These are phyloP conservation scores for Pestalotiopsis sp. DNA, from an alignment of 2,329 filamentous ascomycete genomes.

Conservation along the genomic window DNA sequence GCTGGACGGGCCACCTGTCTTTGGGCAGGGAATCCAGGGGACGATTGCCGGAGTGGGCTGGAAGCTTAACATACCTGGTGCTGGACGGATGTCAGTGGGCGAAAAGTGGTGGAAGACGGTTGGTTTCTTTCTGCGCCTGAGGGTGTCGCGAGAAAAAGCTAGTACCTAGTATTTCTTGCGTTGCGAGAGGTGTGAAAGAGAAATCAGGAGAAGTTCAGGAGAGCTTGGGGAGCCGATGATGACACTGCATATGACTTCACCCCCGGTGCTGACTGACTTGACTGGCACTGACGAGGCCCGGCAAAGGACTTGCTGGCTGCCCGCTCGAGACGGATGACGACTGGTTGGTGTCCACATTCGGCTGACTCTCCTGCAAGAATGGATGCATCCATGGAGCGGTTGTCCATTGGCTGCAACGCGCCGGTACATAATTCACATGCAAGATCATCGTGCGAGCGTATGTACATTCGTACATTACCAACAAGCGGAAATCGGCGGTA, in stretches of 20 bases:
- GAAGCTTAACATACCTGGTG: constrained; percentile 2
- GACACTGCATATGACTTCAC: not conserved
- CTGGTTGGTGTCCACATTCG: constrained; percentile 3
- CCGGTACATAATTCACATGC: not conserved
- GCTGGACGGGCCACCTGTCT: constrained; percentile 2
- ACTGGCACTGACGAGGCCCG: constrained; percentile 2
- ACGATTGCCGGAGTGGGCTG: not conserved
- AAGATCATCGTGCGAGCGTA: not conserved
- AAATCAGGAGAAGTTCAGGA: not conserved
- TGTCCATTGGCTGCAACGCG: not conserved
- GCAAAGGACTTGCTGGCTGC: not conserved
- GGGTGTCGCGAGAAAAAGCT: not conserved
- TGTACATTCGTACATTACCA: not conserved
- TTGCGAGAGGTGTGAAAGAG: not conserved
- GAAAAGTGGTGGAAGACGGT: not conserved
- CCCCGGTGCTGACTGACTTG: not conserved
- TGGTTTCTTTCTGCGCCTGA: not conserved
- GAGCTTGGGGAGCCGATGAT: not conserved
- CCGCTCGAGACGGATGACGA: not conserved
- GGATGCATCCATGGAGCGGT: no score
- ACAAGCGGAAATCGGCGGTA: not conserved
- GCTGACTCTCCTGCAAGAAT: not conserved
- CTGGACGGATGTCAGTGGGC: not conserved
- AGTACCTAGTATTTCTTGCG: not conserved
- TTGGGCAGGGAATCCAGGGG: not conserved